phyloP scores from a whole-genome alignment of 306 rosid genomes.

The Hippophae tibetana region DNA sequence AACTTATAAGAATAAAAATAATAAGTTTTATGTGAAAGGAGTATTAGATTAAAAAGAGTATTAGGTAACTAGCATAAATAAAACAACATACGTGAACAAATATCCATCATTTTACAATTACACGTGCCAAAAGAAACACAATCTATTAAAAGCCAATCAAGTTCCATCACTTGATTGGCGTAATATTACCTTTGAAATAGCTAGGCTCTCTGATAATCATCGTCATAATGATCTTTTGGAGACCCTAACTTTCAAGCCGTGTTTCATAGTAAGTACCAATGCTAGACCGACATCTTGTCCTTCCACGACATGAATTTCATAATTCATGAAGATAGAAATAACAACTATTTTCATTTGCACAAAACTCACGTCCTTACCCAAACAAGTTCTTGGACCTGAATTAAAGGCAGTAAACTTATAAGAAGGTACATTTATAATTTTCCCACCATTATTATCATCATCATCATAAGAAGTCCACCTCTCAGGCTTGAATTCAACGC shows the following conservation, averaged over 20 bases:
- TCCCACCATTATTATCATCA: conserved; percentile 12
- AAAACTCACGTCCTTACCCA: conserved; percentile 36
- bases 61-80: no score
- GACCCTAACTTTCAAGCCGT: neutral
- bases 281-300: neutral
- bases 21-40: no score
- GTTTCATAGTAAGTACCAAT: neutral
- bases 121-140: no score
- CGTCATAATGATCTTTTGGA: no score
- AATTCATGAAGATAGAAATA: conserved; percentile 23
- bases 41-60: no score
- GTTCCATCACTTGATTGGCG: no score
- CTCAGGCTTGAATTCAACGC: conserved; percentile 55
- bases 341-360: conserved; percentile 37
- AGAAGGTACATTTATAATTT: conserved; percentile 25
- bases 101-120: no score
- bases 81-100: no score
- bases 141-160: no score
- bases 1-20: no score
- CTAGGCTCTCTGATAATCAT: neutral
- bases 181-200: no score
- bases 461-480: conserved; percentile 34
- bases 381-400: conserved; percentile 45
- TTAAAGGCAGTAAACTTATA: conserved; percentile 38
- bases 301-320: conserved; percentile 12